Evolutionary conservation across 2,329 filamentous ascomycete genomes (phyloP), one percentile per base, ranked within the genome.

Genomic region (Colletotrichum costaricense): DNA sequence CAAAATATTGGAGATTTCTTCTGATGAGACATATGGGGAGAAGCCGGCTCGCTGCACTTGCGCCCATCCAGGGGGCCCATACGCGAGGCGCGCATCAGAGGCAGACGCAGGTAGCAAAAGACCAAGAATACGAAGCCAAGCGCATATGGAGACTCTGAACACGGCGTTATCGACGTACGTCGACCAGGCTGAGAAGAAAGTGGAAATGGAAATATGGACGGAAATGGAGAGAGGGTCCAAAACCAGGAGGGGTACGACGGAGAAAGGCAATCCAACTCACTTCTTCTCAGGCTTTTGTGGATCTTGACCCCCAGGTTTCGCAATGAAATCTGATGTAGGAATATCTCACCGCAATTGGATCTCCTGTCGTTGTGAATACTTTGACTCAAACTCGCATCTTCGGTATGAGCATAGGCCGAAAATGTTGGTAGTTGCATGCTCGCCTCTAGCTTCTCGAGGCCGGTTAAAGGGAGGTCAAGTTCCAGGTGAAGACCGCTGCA

Each of bases 321-420:
- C 22, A 92, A 82, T 12, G 89, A 87, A 58, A 92, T 88, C 76
- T 91, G 89, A 0, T 90, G 90, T 2, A 88, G 85, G 78, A 90
- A 91, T 76, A 92, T 86, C 72, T 90, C 87, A 74, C 89, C 86
- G 69, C 88, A 89, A 72, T 90, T 86, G 1, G 88, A 87, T 11
- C 83, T 79, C 74, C 89, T 86, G 73, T 89, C 87, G 24, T 81
- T 83, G 30, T 56, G 56, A 30, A 65, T 46, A 12, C 55, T 52
- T 52, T n/a, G 49, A 16, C 63, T 52, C 26, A 65, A 30, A 57
- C 28, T 52, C 26, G 60, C 52, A 33, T 65, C 52, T 22, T 28
- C 22, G 7, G 46, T 55, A 14, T 35, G 30, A 26, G 65, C 28
- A 62, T 49, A 49, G 1, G 69, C 42, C 35, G 52, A 26, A 57